Evolutionary conservation across 2,329 filamentous ascomycete genomes (phyloP), one percentile per base, ranked within the genome.

Genomic region (Onygenales sp.): DNA sequence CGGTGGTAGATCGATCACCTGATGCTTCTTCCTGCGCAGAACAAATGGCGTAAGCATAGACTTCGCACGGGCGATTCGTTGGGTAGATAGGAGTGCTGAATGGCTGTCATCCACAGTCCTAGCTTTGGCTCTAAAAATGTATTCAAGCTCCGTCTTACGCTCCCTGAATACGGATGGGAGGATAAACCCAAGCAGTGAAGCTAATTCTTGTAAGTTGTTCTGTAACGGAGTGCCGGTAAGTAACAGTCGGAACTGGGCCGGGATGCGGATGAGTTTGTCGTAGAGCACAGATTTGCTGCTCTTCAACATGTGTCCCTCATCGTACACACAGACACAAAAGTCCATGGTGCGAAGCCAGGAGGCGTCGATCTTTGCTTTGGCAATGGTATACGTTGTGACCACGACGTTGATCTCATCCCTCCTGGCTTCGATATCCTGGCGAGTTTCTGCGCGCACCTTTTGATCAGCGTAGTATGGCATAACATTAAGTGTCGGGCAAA

Each of bases 21-120:
- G 90, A 48, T 88, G 83, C 73, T 98, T 98, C 72, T 93, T 92
- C 7, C 93, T 82, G 58, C 95, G 89, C 2, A 98, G 75, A 52
- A 98, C 93, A 66, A 98, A 98, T 0, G 93, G 93, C 27, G 91
- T 89, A 64, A 98, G 82, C 76, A 98, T 98, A 0, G 87, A 89
- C 52, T 91, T 84, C 2, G 93, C 93, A 44, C 91, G 82, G 54
- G 83, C 82, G 54, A 97, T 93, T 43, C 93, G 85, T 66, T 95
- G 89, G 44, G 83, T 85, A 21, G 93, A 95, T 1, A 98, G 75
- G 9, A 97, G 79, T 1, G 89, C 87, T 21, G 87, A 87, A 65
- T 96, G 81, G 11, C 79, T 76, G 21, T 73, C 85, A 54, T 85
- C 82, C 39, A 84, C 85, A 17, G 90, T 87, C 51, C 87, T 91